A percentile compares a stretch with the other conserved stretches of the same genome.
Evolutionary conservation across 129 eudicot genomes (phyloP).

Genomic region (Cynara cardunculus): DNA sequence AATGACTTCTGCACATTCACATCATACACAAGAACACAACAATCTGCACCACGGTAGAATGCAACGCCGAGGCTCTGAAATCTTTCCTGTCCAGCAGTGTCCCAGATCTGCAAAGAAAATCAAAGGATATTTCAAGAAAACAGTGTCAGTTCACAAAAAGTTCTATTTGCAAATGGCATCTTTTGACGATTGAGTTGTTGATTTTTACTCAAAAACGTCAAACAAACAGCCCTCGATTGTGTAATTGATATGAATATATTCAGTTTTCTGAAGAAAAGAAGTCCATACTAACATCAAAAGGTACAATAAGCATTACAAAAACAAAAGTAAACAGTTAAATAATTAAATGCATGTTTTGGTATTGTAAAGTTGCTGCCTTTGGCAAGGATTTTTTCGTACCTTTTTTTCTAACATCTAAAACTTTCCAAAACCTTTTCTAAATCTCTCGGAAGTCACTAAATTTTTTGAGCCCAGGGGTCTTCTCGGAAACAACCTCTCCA

Average conservation of each 20-base stretch:
- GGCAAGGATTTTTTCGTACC: no score
- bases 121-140: neutral
- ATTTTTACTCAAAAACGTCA: neutral
- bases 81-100: constrained; percentile 98
- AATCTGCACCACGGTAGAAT: constrained; percentile 97
- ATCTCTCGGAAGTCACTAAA: no score
- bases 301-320: neutral
- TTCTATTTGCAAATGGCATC: neutral
- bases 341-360: neutral
- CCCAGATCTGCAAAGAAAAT: constrained; percentile 71
- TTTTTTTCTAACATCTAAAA: no score
- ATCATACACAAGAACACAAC: constrained; percentile 97
- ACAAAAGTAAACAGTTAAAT: neutral
- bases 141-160: neutral
- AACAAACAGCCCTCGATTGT: neutral
- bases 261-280: neutral
- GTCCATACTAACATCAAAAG: neutral
- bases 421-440: no score
- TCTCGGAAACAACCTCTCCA: no score
- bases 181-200: constrained; percentile 6
- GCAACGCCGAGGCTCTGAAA: constrained; percentile 98
- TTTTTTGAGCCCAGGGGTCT: no score
- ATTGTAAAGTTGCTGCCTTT: neutral
- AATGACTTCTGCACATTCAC: constrained; percentile 87
- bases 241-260: neutral